Percentiles rank a stretch among this genome's conserved stretches.
Evolutionary conservation across 1,284 basidiomycete species (phyloP).

Genomic region (Cutaneotrichosporon sp.): DNA sequence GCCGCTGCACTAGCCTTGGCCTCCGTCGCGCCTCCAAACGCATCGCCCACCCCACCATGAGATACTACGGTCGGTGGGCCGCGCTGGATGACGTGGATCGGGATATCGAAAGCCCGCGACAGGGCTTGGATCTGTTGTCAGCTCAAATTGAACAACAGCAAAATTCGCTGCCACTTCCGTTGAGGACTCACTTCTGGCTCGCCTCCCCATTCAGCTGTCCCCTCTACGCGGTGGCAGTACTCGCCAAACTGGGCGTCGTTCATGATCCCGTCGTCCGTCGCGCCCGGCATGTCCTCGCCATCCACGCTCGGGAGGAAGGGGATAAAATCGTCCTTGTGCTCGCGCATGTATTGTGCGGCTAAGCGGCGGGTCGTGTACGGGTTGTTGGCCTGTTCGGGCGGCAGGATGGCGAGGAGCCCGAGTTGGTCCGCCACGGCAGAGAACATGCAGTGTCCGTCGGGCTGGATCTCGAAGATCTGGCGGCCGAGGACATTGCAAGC

Average conservation of each 20-base stretch:
- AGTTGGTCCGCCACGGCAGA: slow-evolving; percentile 84
- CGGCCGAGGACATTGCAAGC: slow-evolving; percentile 69
- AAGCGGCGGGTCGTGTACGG: slow-evolving; percentile 60
- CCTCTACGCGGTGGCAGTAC: slow-evolving; percentile 77
- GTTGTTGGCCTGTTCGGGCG: slow-evolving; percentile 35
- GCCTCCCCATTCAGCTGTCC: slow-evolving; percentile 91
- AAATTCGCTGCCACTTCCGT: neutral
- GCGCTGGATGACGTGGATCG: slow-evolving; percentile 89
- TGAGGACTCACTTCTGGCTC: slow-evolving; percentile 71
- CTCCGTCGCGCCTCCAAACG: slow-evolving; percentile 48
- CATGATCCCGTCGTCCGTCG: slow-evolving; percentile 71
- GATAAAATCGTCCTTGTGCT: slow-evolving; percentile 85
- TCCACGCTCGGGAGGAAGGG: slow-evolving; percentile 81
- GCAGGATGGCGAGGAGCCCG: slow-evolving; percentile 43
- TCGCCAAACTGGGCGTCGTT: slow-evolving; percentile 64
- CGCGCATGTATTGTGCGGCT: slow-evolving; percentile 78
- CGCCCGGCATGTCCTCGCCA: slow-evolving; percentile 73
- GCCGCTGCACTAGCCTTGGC: slow-evolving; percentile 47
- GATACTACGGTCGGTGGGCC: slow-evolving; percentile 77
- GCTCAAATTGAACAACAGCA: slow-evolving; percentile 34
- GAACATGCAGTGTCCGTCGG: slow-evolving; percentile 94
- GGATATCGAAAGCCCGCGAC: slow-evolving; percentile 74
- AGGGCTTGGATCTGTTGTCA: slow-evolving; percentile 71
- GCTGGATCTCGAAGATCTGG: slow-evolving; percentile 77
- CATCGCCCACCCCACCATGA: slow-evolving; percentile 59